These are phyloP conservation scores for Lodderomyces beijingensis DNA, from an alignment of 1,139 yeast genomes.

Conservation along the genomic window DNA sequence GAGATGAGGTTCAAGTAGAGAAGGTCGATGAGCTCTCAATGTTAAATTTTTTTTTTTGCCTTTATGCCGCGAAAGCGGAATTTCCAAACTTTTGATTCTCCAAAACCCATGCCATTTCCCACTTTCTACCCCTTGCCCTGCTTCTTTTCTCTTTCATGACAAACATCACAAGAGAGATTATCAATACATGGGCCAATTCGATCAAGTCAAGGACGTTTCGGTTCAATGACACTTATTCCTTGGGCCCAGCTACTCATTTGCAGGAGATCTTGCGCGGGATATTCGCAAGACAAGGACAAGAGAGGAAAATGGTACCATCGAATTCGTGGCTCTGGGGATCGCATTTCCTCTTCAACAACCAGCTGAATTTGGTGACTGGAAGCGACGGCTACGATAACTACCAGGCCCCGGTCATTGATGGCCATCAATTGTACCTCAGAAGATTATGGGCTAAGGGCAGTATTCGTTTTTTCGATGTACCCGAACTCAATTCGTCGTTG, in stretches of 20 bases:
- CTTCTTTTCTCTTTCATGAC: conserved; percentile 6
- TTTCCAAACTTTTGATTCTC: too few relatives aligned
- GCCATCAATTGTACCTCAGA: conserved; percentile 39
- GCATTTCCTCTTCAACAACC: conserved; percentile 60
- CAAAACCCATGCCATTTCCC: too few relatives aligned
- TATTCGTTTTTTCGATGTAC: conserved; percentile 34
- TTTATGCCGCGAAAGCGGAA: neutral
- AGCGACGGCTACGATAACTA: conserved; percentile 79
- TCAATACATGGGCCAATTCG: conserved; percentile 17
- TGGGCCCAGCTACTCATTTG: conserved; percentile 15
- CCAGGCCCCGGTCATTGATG: conserved; percentile 55
- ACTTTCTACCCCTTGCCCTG: too few relatives aligned
- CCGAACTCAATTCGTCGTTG: conserved; percentile 5
- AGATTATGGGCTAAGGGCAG: conserved; percentile 84
- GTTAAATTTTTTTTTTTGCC: neutral
- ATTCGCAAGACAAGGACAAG: neutral
- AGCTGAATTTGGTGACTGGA: conserved; percentile 47
- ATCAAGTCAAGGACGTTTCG: conserved; percentile 16
- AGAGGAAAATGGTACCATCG: neutral
- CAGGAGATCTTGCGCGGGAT: neutral
- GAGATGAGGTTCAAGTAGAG: conserved; percentile 4
- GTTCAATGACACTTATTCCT: conserved; percentile 18
- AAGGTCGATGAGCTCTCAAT: neutral
- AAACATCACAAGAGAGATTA: conserved; percentile 8
- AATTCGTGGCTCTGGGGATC: conserved; percentile 38